Percentiles rank a stretch among this genome's conserved stretches.
Conservation (phyloP, 2,329 filamentous ascomycete species). For the Raffaelea albimanens region DNA sequence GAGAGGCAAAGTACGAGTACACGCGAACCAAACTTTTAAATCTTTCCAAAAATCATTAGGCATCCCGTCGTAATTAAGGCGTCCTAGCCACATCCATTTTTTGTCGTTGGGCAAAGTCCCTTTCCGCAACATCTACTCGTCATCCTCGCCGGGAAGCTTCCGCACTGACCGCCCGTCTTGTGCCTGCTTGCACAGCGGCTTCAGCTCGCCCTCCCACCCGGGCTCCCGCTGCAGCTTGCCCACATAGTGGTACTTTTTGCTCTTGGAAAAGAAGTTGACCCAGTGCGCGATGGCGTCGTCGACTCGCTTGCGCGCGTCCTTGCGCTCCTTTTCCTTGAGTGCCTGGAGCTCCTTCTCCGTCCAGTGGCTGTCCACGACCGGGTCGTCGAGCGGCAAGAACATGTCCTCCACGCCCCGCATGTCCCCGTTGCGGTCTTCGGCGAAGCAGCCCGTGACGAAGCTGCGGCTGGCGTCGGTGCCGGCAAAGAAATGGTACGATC, state of each 20-base stretch:
- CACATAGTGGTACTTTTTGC: constrained; percentile 71
- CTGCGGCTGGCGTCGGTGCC: constrained; percentile 79
- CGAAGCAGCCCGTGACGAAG: constrained; percentile 90
- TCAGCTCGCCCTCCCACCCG: constrained; percentile 51
- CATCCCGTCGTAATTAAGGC: no score
- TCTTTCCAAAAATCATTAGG: no score
- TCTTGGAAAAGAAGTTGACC: constrained; percentile 73
- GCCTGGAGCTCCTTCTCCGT: constrained; percentile 41
- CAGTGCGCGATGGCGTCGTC: constrained; percentile 65
- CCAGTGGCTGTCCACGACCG: constrained; percentile 50
- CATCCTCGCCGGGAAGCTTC: constrained; percentile 42
- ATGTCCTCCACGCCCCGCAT: constrained; percentile 80
- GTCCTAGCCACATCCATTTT: no score
- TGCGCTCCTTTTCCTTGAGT: constrained; percentile 52
- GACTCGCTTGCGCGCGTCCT: constrained; percentile 55
- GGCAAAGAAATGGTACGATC: constrained; percentile 78
- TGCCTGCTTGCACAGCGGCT: constrained; percentile 61
- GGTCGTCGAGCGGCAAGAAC: constrained; percentile 59
- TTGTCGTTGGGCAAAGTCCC: no score
- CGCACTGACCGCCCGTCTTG: constrained; percentile 46
- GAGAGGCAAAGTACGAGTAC: no score
- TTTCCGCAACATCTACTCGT: background rate
- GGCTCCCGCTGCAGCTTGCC: constrained; percentile 60
- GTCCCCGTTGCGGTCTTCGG: constrained; percentile 74
- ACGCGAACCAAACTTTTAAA: no score